phyloP scores from a whole-genome alignment of 306 rosid species.

The Ziziphus jujuba region DNA sequence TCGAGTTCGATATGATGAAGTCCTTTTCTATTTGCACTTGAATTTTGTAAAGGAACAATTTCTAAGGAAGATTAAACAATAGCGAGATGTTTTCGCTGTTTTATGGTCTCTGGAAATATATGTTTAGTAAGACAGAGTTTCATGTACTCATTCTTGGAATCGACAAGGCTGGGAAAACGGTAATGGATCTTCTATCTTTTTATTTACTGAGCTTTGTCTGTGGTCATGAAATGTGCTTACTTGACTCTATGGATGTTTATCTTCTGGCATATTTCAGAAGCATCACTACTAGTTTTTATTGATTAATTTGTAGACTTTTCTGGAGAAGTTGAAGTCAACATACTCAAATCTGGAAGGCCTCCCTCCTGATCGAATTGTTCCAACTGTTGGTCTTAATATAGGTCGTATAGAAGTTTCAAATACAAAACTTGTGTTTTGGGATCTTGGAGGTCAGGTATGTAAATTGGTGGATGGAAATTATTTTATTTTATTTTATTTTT shows the following conservation, averaged over 20 bases:
- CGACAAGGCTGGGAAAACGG: conserved; percentile 99
- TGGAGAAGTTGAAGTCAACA: conserved; percentile 88
- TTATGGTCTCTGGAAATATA: conserved; percentile 93
- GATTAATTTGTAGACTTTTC: conserved; percentile 65
- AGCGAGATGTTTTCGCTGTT: conserved; percentile 83
- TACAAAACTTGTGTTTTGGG: conserved; percentile 93
- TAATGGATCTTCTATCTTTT: conserved; percentile 39
- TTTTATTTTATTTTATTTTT: conserved; percentile 7
- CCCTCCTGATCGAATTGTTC: conserved; percentile 95
- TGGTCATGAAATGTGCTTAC: conserved; percentile 8
- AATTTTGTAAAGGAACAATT: conserved; percentile 35
- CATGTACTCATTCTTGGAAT: conserved; percentile 95
- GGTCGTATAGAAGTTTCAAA: conserved; percentile 88
- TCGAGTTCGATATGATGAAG: conserved; percentile 32
- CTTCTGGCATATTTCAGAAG: not conserved
- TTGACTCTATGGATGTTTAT: not conserved
- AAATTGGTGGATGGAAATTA: not conserved
- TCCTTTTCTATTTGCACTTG: conserved; percentile 29
- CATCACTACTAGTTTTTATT: conserved; percentile 10
- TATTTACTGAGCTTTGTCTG: not conserved
- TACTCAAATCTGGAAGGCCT: conserved; percentile 84
- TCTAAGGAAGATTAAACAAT: conserved; percentile 24
- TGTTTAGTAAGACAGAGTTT: conserved; percentile 89
- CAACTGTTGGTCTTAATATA: conserved; percentile 97
- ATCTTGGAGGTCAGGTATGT: conserved; percentile 98